These are phyloP conservation scores for Fagus crenata DNA, from an alignment of 306 rosid species.

Conservation along the genomic window DNA sequence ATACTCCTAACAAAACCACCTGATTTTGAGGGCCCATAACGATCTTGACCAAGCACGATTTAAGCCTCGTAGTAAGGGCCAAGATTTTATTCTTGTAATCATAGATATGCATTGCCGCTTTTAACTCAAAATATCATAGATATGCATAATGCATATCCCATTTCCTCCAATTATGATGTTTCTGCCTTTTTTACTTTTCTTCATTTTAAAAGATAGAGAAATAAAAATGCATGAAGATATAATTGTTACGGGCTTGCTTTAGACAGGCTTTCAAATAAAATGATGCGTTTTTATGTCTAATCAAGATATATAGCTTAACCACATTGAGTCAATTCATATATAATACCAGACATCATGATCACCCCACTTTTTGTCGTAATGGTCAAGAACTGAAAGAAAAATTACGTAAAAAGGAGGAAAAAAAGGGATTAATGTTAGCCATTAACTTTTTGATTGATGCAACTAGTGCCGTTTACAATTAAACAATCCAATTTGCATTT, in stretches of 20 bases:
- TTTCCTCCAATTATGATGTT: slow-evolving; percentile 38
- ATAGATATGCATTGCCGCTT: neutral
- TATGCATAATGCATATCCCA: neutral
- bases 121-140: neutral
- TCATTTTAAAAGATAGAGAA: neutral
- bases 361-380: neutral
- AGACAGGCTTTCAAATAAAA: slow-evolving; percentile 11
- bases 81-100: slow-evolving; percentile 2
- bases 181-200: neutral
- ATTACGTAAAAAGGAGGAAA: neutral
- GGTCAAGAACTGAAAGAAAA: neutral
- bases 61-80: slow-evolving; percentile 3
- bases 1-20: neutral
- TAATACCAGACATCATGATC: neutral
- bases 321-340: neutral
- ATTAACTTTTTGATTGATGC: neutral
- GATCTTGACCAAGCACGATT: slow-evolving; percentile 17
- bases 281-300: slow-evolving; percentile 4
- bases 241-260: slow-evolving; percentile 18
- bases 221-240: slow-evolving; percentile 15
- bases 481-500: neutral
- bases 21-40: slow-evolving; percentile 42
- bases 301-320: slow-evolving; percentile 12
- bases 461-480: neutral
- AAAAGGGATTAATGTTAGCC: neutral